phyloP scores from a whole-genome alignment of 805 yeast genomes.

The Isabelozyma pseudorhagii region DNA sequence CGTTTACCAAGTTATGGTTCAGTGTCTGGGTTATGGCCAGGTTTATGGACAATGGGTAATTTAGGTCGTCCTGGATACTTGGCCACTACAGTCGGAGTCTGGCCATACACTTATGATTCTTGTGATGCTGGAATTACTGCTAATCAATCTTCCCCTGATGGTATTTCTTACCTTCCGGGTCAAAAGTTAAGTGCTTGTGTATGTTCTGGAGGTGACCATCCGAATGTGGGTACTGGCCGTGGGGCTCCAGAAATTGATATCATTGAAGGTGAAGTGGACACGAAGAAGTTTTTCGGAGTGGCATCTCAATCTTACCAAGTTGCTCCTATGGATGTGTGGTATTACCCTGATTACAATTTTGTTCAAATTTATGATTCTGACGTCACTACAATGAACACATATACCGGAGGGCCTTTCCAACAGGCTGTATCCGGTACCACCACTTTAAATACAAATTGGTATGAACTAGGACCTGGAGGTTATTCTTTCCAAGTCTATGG shows the following conservation, averaged over 20 bases:
- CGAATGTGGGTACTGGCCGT: constrained; percentile 82
- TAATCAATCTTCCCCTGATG: constrained; percentile 87
- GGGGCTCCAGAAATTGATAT: constrained; percentile 96
- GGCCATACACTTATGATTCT: constrained; percentile 87
- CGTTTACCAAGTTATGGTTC: constrained; percentile 77
- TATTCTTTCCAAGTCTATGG: constrained; percentile 68
- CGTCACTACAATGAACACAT: constrained; percentile 78
- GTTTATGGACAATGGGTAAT: constrained; percentile 93
- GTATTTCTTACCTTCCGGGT: constrained; percentile 83
- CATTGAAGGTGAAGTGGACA: constrained; percentile 75
- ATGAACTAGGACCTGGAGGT: constrained; percentile 53
- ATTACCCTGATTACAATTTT: constrained; percentile 79
- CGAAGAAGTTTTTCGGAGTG: constrained; percentile 49
- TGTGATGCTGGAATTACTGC: constrained; percentile 96
- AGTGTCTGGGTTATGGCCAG: constrained; percentile 91
- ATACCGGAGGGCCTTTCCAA: constrained; percentile 89
- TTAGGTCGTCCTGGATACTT: constrained; percentile 87
- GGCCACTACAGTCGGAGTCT: constrained; percentile 86
- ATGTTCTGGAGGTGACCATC: constrained; percentile 82
- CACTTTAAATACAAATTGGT: constrained; percentile 77
- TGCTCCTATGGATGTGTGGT: constrained; percentile 96
- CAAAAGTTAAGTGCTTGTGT: constrained; percentile 76
- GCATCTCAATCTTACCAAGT: constrained; percentile 89
- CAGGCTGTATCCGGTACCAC: constrained; percentile 85
- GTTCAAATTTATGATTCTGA: constrained; percentile 66